Base-by-base conservation (phyloP, 116 monocot genomes). In the Posidonia oceanica region DNA sequence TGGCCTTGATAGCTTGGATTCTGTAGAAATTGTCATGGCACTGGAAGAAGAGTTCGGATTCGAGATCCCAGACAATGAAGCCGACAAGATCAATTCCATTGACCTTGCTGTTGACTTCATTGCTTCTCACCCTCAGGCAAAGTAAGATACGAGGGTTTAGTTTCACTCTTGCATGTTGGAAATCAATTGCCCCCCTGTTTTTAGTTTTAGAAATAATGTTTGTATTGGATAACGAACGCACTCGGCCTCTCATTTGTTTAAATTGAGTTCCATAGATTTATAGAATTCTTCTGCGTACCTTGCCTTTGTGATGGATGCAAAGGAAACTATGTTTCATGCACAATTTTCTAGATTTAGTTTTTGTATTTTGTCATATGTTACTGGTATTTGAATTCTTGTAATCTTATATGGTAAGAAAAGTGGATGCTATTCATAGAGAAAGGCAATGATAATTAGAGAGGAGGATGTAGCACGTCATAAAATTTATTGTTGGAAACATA, bases 31-130 rank as follows among this genome's bases (percentile, higher is more conserved):
- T 51, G 78, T 78, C 5, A 78, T 78, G 78, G 72, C 78, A 18
- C 66, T 78, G 54, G 78, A 78, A 68, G 78, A 78, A 58, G 78
- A 78, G 59, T 78, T 78, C 23, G 78, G 72, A 13, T 68, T 72
- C 36, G 78, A 78, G 60, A 78, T 72, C 40, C 72, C 78, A 17
- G 78, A 72, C 59, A 78, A 54, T n/a, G 78, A 78, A 18, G 72
- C 78, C 4, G 68, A 78, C 54, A 72, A 78, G 67, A 78, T 78
- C 68, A 72, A 22, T 22, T 61, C 78, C 67, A 68, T 78, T n/a
- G 67, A 68, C 15, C n/a, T 68, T 67, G 78, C 78, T 0, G 61
- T 78, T 15, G 78, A 78, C 17, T 78, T 72, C 68, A 72, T 78
- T 61, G 72, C 78, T 14, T 72, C 78, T 42, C 78, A 78, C 54